Percentiles rank a stretch among this genome's conserved stretches.
Evolutionary conservation across 176 grass and related monocot genomes (phyloP).

Genomic region (Rhynchospora breviuscula): DNA sequence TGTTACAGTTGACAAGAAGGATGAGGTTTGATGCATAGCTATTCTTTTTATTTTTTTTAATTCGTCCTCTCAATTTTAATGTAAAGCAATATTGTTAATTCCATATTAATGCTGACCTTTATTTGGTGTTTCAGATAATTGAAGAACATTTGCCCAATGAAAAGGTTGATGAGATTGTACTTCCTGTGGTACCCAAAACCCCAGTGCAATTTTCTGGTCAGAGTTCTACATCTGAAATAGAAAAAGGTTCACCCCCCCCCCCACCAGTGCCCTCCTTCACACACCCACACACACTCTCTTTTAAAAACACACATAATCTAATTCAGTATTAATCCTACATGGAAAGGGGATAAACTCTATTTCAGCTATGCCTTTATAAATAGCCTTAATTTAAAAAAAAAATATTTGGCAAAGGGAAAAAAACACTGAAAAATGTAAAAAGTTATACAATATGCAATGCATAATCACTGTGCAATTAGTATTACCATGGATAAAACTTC

Average conservation of each 20-base stretch:
- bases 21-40: constrained; percentile 10
- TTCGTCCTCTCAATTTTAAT: background rate
- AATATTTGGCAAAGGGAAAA: background rate
- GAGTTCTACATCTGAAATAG: constrained; percentile 35
- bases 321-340: background rate
- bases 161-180: constrained; percentile 50
- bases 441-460: background rate
- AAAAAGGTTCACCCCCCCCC: constrained; percentile 61
- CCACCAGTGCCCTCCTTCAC: constrained; percentile 11
- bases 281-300: no score
- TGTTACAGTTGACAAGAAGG: constrained; percentile 16
- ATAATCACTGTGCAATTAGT: background rate
- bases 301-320: no score
- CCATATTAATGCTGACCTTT: background rate
- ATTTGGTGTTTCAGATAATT: background rate
- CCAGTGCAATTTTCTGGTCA: constrained; percentile 29
- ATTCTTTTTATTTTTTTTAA: background rate
- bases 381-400: no score
- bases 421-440: no score
- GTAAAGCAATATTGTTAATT: background rate
- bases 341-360: background rate
- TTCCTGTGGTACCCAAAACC: constrained; percentile 84
- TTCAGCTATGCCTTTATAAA: background rate
- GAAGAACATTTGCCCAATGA: background rate
- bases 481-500: background rate